phyloP scores from a whole-genome alignment of 139 green algal genomes.

The Helicosporidium sp. region DNA sequence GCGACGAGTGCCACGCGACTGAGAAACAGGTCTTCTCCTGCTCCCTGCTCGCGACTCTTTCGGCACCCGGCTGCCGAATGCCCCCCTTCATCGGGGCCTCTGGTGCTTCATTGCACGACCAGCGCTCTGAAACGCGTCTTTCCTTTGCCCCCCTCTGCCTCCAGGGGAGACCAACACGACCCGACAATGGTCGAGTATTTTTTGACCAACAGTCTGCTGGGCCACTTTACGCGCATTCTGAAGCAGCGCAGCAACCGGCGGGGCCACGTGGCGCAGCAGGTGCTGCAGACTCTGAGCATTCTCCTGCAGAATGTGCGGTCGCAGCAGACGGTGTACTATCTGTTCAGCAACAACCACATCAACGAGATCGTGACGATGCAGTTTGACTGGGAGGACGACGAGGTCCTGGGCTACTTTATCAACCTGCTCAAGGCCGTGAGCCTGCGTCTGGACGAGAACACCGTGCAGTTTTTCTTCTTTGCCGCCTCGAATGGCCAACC shows the following conservation, averaged over 20 bases:
- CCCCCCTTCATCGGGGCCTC: too few species aligned
- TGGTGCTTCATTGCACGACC: too few species aligned
- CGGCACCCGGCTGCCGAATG: too few species aligned
- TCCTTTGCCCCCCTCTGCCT: neutral
- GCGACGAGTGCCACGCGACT: too few species aligned
- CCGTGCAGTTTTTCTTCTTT: conserved; percentile 84
- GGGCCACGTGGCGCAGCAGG: conserved; percentile 63
- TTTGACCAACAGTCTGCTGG: conserved; percentile 75
- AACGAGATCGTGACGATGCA: conserved; percentile 75
- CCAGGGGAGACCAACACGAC: conserved; percentile 88
- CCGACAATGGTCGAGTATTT: conserved; percentile 86
- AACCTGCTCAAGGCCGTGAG: conserved; percentile 89
- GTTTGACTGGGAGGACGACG: conserved; percentile 92
- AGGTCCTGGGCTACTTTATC: conserved; percentile 87
- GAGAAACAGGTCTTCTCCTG: neutral
- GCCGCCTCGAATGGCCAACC: neutral
- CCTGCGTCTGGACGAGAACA: conserved; percentile 70
- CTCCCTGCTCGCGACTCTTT: too few species aligned
- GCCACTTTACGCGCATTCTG: conserved; percentile 69
- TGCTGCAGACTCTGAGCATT: conserved; percentile 78
- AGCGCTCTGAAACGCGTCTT: too few species aligned
- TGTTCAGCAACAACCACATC: conserved; percentile 93
- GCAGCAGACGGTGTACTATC: conserved; percentile 74
- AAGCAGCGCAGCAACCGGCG: conserved; percentile 42
- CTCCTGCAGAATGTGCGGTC: conserved; percentile 88